phyloP scores from a whole-genome alignment of 495 filamentous ascomycete species.

The Amorphotheca resinae region DNA sequence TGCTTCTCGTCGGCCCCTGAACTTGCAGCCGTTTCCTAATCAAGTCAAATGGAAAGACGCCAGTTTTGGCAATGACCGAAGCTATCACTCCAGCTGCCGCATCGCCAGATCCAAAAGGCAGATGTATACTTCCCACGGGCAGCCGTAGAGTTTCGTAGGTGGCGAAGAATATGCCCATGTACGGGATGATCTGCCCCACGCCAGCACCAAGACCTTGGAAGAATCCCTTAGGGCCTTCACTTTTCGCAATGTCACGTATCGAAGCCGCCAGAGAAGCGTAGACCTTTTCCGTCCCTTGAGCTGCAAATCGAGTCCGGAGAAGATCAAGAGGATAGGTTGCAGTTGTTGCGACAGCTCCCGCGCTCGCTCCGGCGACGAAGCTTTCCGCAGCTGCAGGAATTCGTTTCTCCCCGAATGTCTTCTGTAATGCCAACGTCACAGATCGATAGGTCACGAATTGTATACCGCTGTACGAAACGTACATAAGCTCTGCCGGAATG shows the following conservation, averaged over 20 bases:
- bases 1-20: slow-evolving; percentile 69
- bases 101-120: slow-evolving; percentile 67
- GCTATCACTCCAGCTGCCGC: slow-evolving; percentile 71
- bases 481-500: slow-evolving; percentile 85
- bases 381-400: slow-evolving; percentile 40
- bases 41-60: slow-evolving; percentile 87
- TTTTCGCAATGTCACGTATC: slow-evolving; percentile 53
- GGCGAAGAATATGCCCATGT: slow-evolving; percentile 94
- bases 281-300: slow-evolving; percentile 74
- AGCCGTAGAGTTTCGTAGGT: slow-evolving; percentile 64
- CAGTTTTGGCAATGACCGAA: slow-evolving; percentile 71
- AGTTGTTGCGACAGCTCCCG: slow-evolving; percentile 69
- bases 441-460: slow-evolving; percentile 89
- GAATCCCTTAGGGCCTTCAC: slow-evolving; percentile 69
- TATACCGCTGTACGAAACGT: slow-evolving; percentile 73
- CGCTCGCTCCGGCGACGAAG: slow-evolving; percentile 70
- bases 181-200: slow-evolving; percentile 77
- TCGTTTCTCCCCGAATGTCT: slow-evolving; percentile 19
- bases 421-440: slow-evolving; percentile 46
- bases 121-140: slow-evolving; percentile 35
- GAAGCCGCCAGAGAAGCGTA: slow-evolving; percentile 58
- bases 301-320: slow-evolving; percentile 87
- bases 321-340: slow-evolving; percentile 89
- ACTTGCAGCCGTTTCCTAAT: slow-evolving; percentile 90
- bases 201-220: slow-evolving; percentile 76